These are phyloP conservation scores for Mortierella polycephala DNA, from an alignment of 371 early-diverging fungal genomes.

Conservation along the genomic window DNA sequence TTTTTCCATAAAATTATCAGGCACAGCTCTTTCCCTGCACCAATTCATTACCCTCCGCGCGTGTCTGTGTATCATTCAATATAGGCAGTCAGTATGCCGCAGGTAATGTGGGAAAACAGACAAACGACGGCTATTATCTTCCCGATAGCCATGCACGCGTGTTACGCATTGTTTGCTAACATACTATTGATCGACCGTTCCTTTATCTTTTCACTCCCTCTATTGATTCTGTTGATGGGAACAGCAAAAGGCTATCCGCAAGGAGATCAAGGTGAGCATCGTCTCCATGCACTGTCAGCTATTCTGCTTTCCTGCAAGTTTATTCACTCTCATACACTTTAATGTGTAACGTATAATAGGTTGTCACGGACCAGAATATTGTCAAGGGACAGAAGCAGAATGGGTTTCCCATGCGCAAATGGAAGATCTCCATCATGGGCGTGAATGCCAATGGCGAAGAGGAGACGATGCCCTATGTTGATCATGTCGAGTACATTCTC, in stretches of 20 bases:
- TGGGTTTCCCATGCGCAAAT: constrained; percentile 66
- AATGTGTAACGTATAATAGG: constrained; percentile 11
- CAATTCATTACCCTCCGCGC: too few species aligned
- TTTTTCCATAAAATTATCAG: too few species aligned
- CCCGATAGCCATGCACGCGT: too few species aligned
- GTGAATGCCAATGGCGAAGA: constrained; percentile 60
- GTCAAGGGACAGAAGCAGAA: constrained; percentile 56
- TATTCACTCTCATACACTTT: background rate
- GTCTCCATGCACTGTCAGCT: background rate
- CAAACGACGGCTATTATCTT: background rate
- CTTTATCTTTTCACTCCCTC: background rate
- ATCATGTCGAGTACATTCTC: constrained; percentile 78
- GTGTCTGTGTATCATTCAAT: too few species aligned
- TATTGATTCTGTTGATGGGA: background rate
- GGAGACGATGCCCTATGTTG: constrained; percentile 65
- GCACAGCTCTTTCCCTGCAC: too few species aligned
- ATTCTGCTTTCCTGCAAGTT: background rate
- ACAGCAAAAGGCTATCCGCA: constrained; percentile 31
- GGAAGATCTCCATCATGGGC: constrained; percentile 66
- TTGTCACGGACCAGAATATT: constrained; percentile 50
- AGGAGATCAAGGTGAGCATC: constrained; percentile 42
- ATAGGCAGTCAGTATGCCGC: constrained; percentile 11
- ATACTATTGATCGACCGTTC: background rate
- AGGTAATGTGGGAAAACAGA: constrained; percentile 4
- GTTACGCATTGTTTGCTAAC: background rate